Evolutionary conservation across 805 yeast species (phyloP).

Genomic region (Candida orba): DNA sequence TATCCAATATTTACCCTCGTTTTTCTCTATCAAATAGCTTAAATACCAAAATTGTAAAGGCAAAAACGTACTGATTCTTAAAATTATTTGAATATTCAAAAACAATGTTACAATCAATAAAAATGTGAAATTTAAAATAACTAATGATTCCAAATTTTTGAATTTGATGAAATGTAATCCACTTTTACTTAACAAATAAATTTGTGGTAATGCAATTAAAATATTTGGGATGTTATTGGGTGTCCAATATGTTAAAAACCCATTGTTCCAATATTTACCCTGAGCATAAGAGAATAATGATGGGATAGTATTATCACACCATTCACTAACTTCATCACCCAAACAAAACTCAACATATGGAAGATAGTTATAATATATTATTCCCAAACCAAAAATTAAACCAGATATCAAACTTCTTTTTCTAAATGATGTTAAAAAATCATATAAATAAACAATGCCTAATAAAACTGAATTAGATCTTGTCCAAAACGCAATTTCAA

Average conservation of each 20-base stretch:
- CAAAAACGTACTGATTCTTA: slow-evolving; percentile 67
- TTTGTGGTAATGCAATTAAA: slow-evolving; percentile 62
- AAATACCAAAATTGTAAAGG: slow-evolving; percentile 75
- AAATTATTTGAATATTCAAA: slow-evolving; percentile 84
- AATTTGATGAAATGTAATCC: slow-evolving; percentile 28
- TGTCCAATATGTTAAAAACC: slow-evolving; percentile 81
- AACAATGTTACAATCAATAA: slow-evolving; percentile 44
- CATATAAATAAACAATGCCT: slow-evolving; percentile 61
- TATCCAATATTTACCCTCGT: slow-evolving; percentile 31
- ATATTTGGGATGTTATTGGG: slow-evolving; percentile 77
- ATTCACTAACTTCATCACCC: slow-evolving; percentile 36
- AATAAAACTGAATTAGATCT: slow-evolving; percentile 73
- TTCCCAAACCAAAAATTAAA: slow-evolving; percentile 35
- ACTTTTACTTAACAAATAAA: slow-evolving; percentile 38
- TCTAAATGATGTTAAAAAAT: slow-evolving; percentile 26
- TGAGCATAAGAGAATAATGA: slow-evolving; percentile 70
- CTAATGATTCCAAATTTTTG: slow-evolving; percentile 31
- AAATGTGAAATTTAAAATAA: slow-evolving; percentile 36
- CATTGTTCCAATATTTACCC: slow-evolving; percentile 74
- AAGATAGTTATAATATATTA: slow-evolving; percentile 39
- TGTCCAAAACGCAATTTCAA: slow-evolving; percentile 52
- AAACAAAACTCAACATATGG: slow-evolving; percentile 61
- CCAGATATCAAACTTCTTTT: slow-evolving; percentile 45
- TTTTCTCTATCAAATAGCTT: slow-evolving; percentile 29
- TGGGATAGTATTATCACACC: slow-evolving; percentile 62